Conservation (phyloP, 1,139 yeast genomes). For the Diutina siamensis region DNA sequence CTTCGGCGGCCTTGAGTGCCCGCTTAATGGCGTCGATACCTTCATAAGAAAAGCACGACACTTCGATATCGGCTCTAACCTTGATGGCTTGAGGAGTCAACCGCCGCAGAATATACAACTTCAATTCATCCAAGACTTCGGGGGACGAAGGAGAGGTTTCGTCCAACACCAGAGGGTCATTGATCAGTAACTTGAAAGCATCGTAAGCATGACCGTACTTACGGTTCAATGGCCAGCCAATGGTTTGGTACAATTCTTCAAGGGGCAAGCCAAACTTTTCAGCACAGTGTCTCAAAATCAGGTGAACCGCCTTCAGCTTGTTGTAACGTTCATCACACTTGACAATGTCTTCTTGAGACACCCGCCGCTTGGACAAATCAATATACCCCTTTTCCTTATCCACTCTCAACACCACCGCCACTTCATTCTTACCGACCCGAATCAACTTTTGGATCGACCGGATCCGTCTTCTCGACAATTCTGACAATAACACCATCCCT, state of each 20-base stretch:
- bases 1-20: slow-evolving; percentile 83
- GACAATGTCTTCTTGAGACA: slow-evolving; percentile 92
- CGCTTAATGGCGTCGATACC: slow-evolving; percentile 95
- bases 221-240: slow-evolving; percentile 97
- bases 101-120: slow-evolving; percentile 79
- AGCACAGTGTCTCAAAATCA: slow-evolving; percentile 95
- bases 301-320: slow-evolving; percentile 94
- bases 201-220: slow-evolving; percentile 96
- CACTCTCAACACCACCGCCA: slow-evolving; percentile 96
- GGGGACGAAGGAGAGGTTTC: slow-evolving; percentile 61
- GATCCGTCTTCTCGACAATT: slow-evolving; percentile 96
- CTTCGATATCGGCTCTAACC: slow-evolving; percentile 96
- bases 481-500: slow-evolving; percentile 96
- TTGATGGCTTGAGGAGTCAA: slow-evolving; percentile 97
- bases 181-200: slow-evolving; percentile 92
- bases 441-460: slow-evolving; percentile 94
- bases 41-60: slow-evolving; percentile 92
- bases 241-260: slow-evolving; percentile 72
- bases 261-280: slow-evolving; percentile 86
- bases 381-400: slow-evolving; percentile 98
- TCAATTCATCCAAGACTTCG: slow-evolving; percentile 70
- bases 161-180: slow-evolving; percentile 82
- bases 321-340: slow-evolving; percentile 97
- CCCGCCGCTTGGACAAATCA: slow-evolving; percentile 95
- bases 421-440: slow-evolving; percentile 97